These are phyloP conservation scores for Pyrenochaeta sp. DNA, from an alignment of 2,329 filamentous ascomycete species.

Conservation along the genomic window DNA sequence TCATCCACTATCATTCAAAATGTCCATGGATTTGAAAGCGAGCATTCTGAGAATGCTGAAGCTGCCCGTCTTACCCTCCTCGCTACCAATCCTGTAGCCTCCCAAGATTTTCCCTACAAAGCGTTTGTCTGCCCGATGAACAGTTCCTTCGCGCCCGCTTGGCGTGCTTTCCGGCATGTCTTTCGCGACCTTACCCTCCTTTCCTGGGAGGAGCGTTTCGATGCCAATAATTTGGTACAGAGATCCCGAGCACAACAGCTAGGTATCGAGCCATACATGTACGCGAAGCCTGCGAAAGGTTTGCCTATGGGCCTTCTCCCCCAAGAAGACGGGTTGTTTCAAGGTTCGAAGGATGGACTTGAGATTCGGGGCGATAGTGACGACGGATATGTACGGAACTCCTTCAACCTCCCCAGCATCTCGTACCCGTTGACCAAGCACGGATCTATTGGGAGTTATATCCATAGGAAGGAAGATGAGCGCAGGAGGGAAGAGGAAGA, in stretches of 20 bases:
- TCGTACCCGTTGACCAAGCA: background rate
- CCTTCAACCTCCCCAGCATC: background rate
- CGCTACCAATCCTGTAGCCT: constrained; percentile 8
- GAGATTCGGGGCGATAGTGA: constrained; percentile 1
- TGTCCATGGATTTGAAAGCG: too few species aligned
- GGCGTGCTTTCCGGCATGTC: constrained; percentile 47
- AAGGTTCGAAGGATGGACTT: background rate
- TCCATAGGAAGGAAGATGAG: constrained; percentile 3
- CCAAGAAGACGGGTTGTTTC: constrained; percentile 8
- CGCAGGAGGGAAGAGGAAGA: background rate
- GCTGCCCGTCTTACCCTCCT: constrained; percentile 20
- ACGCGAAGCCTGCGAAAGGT: constrained; percentile 23
- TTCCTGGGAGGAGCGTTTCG: constrained; percentile 53
- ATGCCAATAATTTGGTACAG: constrained; percentile 27
- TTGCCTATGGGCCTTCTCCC: constrained; percentile 20
- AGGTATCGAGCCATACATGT: constrained; percentile 39
- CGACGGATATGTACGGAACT: constrained; percentile 9
- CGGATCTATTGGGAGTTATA: background rate
- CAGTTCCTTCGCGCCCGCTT: constrained; percentile 44
- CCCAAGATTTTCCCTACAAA: constrained; percentile 17
- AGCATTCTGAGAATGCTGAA: constrained; percentile 5
- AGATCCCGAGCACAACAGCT: constrained; percentile 21
- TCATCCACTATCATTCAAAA: too few species aligned
- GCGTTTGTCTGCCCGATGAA: constrained; percentile 40
- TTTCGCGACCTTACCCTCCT: constrained; percentile 53